Base-by-base conservation (phyloP, 1,284 basidiomycete genomes). In the Sporisorium reilianum region DNA sequence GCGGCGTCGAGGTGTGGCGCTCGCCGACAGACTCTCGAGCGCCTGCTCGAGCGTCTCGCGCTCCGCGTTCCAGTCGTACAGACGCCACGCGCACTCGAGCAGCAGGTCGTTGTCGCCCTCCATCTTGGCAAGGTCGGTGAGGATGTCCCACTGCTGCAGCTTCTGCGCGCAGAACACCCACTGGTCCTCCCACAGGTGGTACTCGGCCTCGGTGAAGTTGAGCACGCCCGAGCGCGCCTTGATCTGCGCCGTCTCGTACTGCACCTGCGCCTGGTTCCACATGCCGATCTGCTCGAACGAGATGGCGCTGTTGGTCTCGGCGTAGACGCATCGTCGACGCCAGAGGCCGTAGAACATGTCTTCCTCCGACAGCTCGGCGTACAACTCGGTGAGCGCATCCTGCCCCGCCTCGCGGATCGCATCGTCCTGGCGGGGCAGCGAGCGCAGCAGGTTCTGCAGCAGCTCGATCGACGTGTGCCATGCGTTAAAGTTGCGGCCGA, bases 181-280 rank as follows among this genome's bases (percentile, higher is more conserved):
- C 85, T 99, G 97, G 84, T 99, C 97, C 85, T 99, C 97, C 97
- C 97, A 99, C 20, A 99, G 87, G 80, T 93, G 94, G 85, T 97
- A 99, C 85, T 99, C 97, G 7, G 92, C 89, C 85, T 99, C 97
- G 36, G 93, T 92, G 87, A 97, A 99, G 1, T 95, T 91, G 50
- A 98, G 90, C 14, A 89, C 87, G 5, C 94, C 93, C 12, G 90
- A 88, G 48, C 95, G 90, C 6, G 94, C 92, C 84, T 92, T 94
- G 78, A 88, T 91, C 86, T 97, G 95, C 1, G 96, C 97, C 26
- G 88, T 87, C 86, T 99, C 97, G 86, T 99, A 98, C 66, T 92
- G 89, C 73, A 89, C 89, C 64, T 94, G 90, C 0, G 97, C 95
- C 82, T 96, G 92, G 36, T 93, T 92, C 95, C 96, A 99, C 89